Evolutionary conservation across 108 stramenopile species (phyloP).

Genomic region (Fragilariopsis cylindrus): DNA sequence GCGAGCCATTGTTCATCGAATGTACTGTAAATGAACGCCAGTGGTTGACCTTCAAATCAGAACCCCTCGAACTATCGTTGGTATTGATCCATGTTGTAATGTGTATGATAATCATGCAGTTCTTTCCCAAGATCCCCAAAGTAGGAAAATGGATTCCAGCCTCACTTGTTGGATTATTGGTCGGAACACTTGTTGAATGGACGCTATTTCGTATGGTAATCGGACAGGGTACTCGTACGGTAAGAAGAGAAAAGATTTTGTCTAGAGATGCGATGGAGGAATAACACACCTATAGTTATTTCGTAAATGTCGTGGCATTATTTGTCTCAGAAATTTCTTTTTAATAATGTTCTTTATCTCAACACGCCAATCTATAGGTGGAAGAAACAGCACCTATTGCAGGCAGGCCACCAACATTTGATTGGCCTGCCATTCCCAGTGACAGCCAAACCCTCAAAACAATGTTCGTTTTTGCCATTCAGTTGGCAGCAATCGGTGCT

Average conservation of each 20-base stretch:
- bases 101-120: constrained; percentile 59
- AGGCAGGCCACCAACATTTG: constrained; percentile 38
- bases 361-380: constrained; percentile 4
- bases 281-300: too few relatives aligned
- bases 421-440: constrained; percentile 43
- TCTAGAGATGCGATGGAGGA: background rate
- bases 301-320: too few relatives aligned
- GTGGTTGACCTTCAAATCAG: constrained; percentile 46
- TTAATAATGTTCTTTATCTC: background rate
- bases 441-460: constrained; percentile 38
- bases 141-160: constrained; percentile 46
- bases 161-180: constrained; percentile 47
- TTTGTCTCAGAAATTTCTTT: too few relatives aligned
- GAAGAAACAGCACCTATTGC: constrained; percentile 45
- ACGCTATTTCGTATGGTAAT: constrained; percentile 42
- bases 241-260: background rate
- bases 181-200: constrained; percentile 52
- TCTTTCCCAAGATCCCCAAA: constrained; percentile 39
- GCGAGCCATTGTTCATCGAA: constrained; percentile 47
- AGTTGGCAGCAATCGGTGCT: constrained; percentile 49
- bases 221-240: constrained; percentile 47
- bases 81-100: constrained; percentile 33
- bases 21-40: constrained; percentile 46
- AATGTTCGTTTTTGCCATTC: constrained; percentile 40
- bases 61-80: constrained; percentile 28